These are phyloP conservation scores for Neurospora sp. DNA, from an alignment of 495 filamentous ascomycete species.

Conservation along the genomic window DNA sequence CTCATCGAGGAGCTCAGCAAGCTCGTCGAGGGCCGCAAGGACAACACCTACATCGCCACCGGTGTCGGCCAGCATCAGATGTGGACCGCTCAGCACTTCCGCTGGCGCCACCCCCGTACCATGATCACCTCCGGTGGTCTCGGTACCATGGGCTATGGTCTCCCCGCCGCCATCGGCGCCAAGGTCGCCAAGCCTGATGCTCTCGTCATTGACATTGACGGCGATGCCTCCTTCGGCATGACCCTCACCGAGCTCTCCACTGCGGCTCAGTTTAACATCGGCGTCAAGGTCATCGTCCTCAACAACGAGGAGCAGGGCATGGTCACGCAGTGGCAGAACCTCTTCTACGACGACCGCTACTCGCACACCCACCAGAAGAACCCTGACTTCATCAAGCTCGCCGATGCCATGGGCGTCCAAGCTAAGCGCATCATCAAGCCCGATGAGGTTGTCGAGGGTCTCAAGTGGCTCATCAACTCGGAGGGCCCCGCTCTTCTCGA, in stretches of 20 bases:
- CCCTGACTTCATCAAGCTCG: constrained; percentile 77
- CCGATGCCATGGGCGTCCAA: constrained; percentile 73
- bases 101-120: constrained; percentile 76
- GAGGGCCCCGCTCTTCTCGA: constrained; percentile 68
- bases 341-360: constrained; percentile 90
- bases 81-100: constrained; percentile 93
- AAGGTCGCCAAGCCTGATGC: constrained; percentile 81
- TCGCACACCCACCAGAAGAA: constrained; percentile 87
- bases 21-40: constrained; percentile 60
- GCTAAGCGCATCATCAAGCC: constrained; percentile 54
- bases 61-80: constrained; percentile 96
- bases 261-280: constrained; percentile 83
- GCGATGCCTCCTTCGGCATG: constrained; percentile 96
- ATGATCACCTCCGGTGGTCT: constrained; percentile 88
- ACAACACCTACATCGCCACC: constrained; percentile 75
- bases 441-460: constrained; percentile 60
- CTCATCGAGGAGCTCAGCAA: constrained; percentile 75
- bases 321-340: constrained; percentile 92
- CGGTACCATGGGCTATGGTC: constrained; percentile 91
- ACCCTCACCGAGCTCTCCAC: constrained; percentile 88
- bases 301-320: constrained; percentile 98
- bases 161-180: constrained; percentile 87
- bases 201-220: constrained; percentile 88
- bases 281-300: constrained; percentile 79
- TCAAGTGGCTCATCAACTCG: constrained; percentile 81